Evolutionary conservation across 2,329 filamentous ascomycete genomes (phyloP).

Genomic region (Chaetomium globosum): DNA sequence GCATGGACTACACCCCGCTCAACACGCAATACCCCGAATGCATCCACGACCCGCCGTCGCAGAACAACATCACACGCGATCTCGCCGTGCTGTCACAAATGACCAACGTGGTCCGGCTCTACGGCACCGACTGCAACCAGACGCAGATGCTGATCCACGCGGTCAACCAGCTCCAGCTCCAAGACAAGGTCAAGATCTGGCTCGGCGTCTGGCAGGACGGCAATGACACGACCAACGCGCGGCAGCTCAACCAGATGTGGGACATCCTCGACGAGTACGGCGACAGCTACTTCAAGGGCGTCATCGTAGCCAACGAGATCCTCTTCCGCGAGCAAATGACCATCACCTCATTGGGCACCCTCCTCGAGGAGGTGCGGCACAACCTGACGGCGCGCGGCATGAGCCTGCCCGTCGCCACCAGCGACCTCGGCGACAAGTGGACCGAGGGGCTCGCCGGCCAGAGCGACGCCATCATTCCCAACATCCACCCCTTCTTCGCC

Average conservation of each 20-base stretch:
- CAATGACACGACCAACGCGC: slow-evolving; percentile 79
- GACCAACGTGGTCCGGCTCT: slow-evolving; percentile 83
- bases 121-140: slow-evolving; percentile 97
- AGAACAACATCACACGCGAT: slow-evolving; percentile 93
- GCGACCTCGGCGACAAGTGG: slow-evolving; percentile 90
- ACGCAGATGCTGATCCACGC: slow-evolving; percentile 90
- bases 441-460: slow-evolving; percentile 70
- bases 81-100: slow-evolving; percentile 87
- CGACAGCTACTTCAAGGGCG: slow-evolving; percentile 70
- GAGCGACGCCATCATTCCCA: slow-evolving; percentile 91
- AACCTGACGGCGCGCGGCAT: slow-evolving; percentile 70
- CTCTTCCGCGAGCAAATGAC: slow-evolving; percentile 77
- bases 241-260: slow-evolving; percentile 85
- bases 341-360: slow-evolving; percentile 60
- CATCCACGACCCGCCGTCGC: slow-evolving; percentile 72
- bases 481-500: slow-evolving; percentile 94
- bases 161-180: slow-evolving; percentile 71
- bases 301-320: slow-evolving; percentile 82
- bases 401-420: slow-evolving; percentile 78
- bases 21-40: slow-evolving; percentile 90
- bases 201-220: slow-evolving; percentile 89
- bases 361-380: slow-evolving; percentile 69
- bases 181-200: slow-evolving; percentile 81
- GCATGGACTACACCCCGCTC: slow-evolving; percentile 92
- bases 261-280: slow-evolving; percentile 72